Evolutionary conservation across 116 monocot species (phyloP).

Genomic region (Cymodocea nodosa): DNA sequence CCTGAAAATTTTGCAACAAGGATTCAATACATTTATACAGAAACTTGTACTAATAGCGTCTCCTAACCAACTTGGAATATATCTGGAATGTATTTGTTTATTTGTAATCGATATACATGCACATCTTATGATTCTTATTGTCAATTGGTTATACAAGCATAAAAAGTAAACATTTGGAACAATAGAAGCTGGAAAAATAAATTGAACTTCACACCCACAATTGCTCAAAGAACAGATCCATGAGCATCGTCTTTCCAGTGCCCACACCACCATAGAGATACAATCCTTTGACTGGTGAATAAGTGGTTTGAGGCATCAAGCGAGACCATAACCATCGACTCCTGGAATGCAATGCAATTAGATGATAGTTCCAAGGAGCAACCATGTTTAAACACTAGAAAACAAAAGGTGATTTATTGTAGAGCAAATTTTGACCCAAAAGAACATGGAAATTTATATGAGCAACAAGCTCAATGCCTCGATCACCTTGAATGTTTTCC

Average conservation of each 20-base stretch:
- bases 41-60: too few relatives aligned
- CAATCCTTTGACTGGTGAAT: constrained; percentile 70
- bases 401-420: not conserved
- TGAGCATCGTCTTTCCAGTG: constrained; percentile 97
- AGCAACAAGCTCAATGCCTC: too few relatives aligned
- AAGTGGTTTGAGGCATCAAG: constrained; percentile 56
- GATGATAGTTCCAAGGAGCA: not conserved
- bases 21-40: too few relatives aligned
- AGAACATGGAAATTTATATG: not conserved
- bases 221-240: constrained; percentile 95
- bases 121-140: too few relatives aligned
- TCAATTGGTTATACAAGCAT: too few relatives aligned
- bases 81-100: too few relatives aligned
- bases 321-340: constrained; percentile 92
- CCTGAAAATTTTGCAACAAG: too few relatives aligned
- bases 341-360: constrained; percentile 20
- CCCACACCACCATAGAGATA: constrained; percentile 97
- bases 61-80: too few relatives aligned
- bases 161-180: too few relatives aligned
- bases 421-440: not conserved
- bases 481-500: constrained; percentile 50
- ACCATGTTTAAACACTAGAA: not conserved
- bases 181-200: not conserved
- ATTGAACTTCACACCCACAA: constrained; percentile 35
- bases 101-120: too few relatives aligned